Base-by-base conservation (phyloP, 192 early-diverging fungal genomes). In the Coemansia sp. region DNA sequence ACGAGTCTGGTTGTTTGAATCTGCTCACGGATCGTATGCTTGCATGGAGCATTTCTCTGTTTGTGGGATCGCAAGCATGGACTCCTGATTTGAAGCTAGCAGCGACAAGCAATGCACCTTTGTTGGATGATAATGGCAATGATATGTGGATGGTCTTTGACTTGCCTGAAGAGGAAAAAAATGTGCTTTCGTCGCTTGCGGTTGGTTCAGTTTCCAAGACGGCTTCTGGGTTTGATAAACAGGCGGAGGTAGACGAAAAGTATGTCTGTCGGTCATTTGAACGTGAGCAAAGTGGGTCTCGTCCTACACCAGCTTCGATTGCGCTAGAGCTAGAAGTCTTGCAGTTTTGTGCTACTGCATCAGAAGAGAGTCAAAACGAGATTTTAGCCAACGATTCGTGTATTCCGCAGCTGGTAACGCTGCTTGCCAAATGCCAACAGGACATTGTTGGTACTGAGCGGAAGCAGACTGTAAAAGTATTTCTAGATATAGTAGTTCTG, bases 131-230 rank as follows among this genome's bases (percentile, higher is more conserved):
- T 7, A n/a, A n/a, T 5, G 59, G 28, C 28, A 30, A 56, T 11
- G 72, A 69, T 43, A 50, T 59, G 61, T 78, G 74, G 74, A 70
- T 78, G 68, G 64, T 68, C 28, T 71, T 78, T 64, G 68, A 78
- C 23, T 37, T 78, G 43, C 74, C 68, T 0, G 74, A 71, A 12
- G 68, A 71, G 48, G 36, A 20, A 15, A 54, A 38, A 23, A 26
- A 45, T 14, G 55, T 21, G 0, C n/a, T 48, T 4, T 15, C 42
- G 23, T 19, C 51, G 4, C 49, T 36, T 0, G 15, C 58, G 11
- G 35, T 37, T 19, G 28, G 40, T 12, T 18, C 45, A 5, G 20
- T 55, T 2, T 5, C 14, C 8, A 18, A n/a, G n/a, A 31, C 16
- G 23, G 18, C 48, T n/a, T 50, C 48, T 8, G 14, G 26, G 1